These are phyloP conservation scores for Ceratobasidium sp. DNA, from an alignment of 1,284 basidiomycete genomes.

Conservation along the genomic window DNA sequence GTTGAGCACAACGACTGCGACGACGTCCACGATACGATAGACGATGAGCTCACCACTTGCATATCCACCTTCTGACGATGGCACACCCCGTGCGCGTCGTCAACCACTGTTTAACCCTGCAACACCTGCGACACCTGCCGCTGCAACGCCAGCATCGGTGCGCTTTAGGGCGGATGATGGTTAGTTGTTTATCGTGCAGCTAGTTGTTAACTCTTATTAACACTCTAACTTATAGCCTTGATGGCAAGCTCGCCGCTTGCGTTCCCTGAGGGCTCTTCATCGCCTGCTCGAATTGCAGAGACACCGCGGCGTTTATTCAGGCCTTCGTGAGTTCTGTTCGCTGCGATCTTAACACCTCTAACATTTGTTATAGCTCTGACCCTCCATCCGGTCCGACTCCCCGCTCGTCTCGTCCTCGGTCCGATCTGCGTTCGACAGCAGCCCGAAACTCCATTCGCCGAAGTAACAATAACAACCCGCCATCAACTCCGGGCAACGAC, in stretches of 20 bases:
- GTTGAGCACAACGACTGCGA: constrained; percentile 12
- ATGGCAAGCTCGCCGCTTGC: constrained; percentile 45
- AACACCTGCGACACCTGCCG: constrained; percentile 6
- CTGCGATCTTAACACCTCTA: constrained; percentile 45
- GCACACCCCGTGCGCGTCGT: constrained; percentile 29
- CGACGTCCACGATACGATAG: neutral
- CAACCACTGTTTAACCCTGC: constrained; percentile 31
- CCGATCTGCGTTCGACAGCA: constrained; percentile 58
- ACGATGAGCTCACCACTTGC: constrained; percentile 42
- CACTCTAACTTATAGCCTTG: constrained; percentile 1
- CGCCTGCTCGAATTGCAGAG: constrained; percentile 51
- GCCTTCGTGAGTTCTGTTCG: constrained; percentile 68
- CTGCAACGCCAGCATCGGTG: constrained; percentile 22
- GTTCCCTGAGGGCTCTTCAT: constrained; percentile 43
- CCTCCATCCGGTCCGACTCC: constrained; percentile 61
- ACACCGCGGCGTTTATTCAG: constrained; percentile 67
- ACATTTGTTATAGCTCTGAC: constrained; percentile 26
- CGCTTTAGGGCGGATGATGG: constrained; percentile 32
- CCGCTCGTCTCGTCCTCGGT: constrained; percentile 66
- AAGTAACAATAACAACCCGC: constrained; percentile 54
- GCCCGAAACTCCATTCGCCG: constrained; percentile 54
- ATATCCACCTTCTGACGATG: constrained; percentile 35
- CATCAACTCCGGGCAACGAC: constrained; percentile 67
- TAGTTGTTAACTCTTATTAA: neutral
- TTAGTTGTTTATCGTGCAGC: neutral